Conservation (phyloP, 805 yeast species). For the Starmerella potacharoeniae region DNA sequence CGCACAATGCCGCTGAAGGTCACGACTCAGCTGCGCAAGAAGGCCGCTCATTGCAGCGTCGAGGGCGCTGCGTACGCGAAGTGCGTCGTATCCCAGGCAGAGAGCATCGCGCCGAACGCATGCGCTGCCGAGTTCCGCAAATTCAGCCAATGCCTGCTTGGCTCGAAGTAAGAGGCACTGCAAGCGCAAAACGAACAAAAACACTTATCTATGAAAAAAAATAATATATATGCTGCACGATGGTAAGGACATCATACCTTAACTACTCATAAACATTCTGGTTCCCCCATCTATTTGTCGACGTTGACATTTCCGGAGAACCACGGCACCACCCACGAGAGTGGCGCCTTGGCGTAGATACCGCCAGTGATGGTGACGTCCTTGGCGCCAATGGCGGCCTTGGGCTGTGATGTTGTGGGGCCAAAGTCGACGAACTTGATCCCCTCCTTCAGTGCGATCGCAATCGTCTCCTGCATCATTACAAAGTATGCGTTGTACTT, state of each 20-base stretch:
- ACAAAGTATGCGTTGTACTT: slow-evolving; percentile 36
- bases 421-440: slow-evolving; percentile 36
- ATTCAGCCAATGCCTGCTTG: slow-evolving; percentile 15
- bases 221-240: neutral
- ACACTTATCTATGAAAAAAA: neutral
- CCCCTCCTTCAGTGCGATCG: slow-evolving; percentile 32
- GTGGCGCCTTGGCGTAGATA: slow-evolving; percentile 25
- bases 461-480: slow-evolving; percentile 39
- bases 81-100: slow-evolving; percentile 21
- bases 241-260: neutral
- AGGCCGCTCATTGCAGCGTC: slow-evolving; percentile 18
- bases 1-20: slow-evolving; percentile 11
- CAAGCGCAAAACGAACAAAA: neutral
- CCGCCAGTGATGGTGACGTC: slow-evolving; percentile 34
- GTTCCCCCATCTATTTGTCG: slow-evolving; percentile 8
- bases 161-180: neutral
- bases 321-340: slow-evolving; percentile 20
- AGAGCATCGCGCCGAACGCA: slow-evolving; percentile 14
- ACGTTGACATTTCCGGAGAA: slow-evolving; percentile 23
- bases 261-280: neutral
- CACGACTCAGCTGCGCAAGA: slow-evolving; percentile 14
- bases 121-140: slow-evolving; percentile 21
- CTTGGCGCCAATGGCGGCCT: slow-evolving; percentile 33
- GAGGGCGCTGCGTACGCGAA: slow-evolving; percentile 19
- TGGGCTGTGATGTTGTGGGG: slow-evolving; percentile 37